Evolutionary conservation across 2,329 filamentous ascomycete genomes (phyloP).

Genomic region (Colletotrichum musicola): DNA sequence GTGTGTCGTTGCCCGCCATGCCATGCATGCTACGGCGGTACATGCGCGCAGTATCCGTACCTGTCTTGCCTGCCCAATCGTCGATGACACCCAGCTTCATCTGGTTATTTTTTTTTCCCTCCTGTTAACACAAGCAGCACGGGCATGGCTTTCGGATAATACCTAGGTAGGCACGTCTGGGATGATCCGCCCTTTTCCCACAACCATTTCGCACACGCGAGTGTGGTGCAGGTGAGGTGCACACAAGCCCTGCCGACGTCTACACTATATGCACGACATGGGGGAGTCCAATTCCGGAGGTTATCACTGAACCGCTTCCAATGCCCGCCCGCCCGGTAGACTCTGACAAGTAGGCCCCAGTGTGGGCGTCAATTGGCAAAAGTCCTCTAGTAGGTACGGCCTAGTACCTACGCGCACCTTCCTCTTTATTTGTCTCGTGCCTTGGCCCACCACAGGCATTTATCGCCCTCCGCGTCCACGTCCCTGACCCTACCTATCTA

Average conservation of each 20-base stretch:
- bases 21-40: background rate
- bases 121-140: background rate
- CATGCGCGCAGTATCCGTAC: background rate
- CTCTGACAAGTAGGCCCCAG: background rate
- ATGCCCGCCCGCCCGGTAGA: background rate
- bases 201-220: conserved; percentile 9
- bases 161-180: background rate
- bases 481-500: too few species aligned
- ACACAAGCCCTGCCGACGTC: conserved; percentile 18
- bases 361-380: background rate
- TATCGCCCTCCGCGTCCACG: too few species aligned
- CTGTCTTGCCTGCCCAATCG: conserved; percentile 6
- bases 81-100: conserved; percentile 15
- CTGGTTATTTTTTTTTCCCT: background rate
- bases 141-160: conserved; percentile 4
- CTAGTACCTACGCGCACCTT: too few species aligned
- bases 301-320: conserved; percentile 23
- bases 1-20: background rate
- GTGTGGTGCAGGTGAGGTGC: background rate
- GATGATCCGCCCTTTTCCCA: background rate
- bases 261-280: conserved; percentile 34
- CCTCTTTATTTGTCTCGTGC: too few species aligned
- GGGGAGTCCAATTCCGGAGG: conserved; percentile 21
- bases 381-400: too few species aligned
- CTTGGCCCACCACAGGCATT: too few species aligned